A percentile compares a stretch with the other conserved stretches of the same genome.
Conservation (phyloP, 768 basidiomycete genomes). For the Suillus bovinus region DNA sequence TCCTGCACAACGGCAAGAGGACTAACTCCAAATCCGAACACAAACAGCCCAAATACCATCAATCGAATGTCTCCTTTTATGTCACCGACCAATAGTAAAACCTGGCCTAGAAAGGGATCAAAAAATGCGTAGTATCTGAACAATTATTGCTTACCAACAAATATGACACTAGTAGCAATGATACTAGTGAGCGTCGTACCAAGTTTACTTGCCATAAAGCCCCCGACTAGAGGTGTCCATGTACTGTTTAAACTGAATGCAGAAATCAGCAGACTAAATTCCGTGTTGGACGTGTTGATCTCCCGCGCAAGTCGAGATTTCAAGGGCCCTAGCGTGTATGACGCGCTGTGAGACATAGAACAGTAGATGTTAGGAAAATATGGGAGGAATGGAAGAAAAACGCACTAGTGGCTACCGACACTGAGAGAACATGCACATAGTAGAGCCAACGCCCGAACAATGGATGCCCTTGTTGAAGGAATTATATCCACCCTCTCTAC, state of each 20-base stretch:
- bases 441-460: conserved; percentile 61
- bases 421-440: conserved; percentile 73
- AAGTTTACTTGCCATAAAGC: conserved; percentile 65
- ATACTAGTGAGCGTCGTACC: conserved; percentile 75
- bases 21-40: conserved; percentile 78
- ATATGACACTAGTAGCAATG: conserved; percentile 71
- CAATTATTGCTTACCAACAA: conserved; percentile 44
- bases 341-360: conserved; percentile 45
- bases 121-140: conserved; percentile 4
- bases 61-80: conserved; percentile 56
- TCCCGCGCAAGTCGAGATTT: conserved; percentile 70
- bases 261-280: conserved; percentile 77
- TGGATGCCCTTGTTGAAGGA: conserved; percentile 38
- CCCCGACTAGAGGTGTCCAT: conserved; percentile 79
- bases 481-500: conserved; percentile 12
- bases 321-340: conserved; percentile 75
- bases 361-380: conserved; percentile 6
- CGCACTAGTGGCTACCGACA: conserved; percentile 77
- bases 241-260: conserved; percentile 75
- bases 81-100: conserved; percentile 67
- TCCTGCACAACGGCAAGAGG: conserved; percentile 85
- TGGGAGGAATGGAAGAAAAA: conserved; percentile 9
- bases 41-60: conserved; percentile 76
- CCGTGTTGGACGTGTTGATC: conserved; percentile 72
- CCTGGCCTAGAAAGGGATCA: conserved; percentile 48